phyloP scores from a whole-genome alignment of 2,329 filamentous ascomycete genomes.

The Sclerotinia borealis region DNA sequence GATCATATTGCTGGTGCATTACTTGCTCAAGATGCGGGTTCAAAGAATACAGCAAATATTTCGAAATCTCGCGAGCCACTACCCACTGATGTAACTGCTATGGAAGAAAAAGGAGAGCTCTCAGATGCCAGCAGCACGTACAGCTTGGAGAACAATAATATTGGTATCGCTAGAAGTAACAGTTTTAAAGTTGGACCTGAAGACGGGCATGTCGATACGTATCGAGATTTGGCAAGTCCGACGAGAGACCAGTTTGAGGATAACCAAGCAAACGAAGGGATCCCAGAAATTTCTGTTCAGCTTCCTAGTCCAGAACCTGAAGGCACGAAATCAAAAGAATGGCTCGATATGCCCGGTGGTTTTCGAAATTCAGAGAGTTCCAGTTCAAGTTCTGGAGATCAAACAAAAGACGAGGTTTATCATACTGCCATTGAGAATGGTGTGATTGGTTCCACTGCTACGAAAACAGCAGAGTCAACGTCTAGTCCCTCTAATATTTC shows the following conservation, averaged over 20 bases:
- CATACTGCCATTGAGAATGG: constrained; percentile 13
- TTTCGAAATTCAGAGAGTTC: constrained; percentile 42
- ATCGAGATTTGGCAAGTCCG: constrained; percentile 15
- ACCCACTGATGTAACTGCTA: constrained; percentile 63
- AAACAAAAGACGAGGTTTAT: constrained; percentile 12
- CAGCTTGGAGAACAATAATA: constrained; percentile 23
- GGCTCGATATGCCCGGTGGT: constrained; percentile 45
- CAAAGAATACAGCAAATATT: constrained; percentile 50
- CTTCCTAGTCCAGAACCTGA: constrained; percentile 42
- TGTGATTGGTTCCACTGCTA: constrained; percentile 19
- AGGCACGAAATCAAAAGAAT: constrained; percentile 30
- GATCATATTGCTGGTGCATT: constrained; percentile 54
- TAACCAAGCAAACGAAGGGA: constrained; percentile 14
- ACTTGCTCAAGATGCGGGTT: constrained; percentile 47
- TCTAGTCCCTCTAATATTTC: constrained; percentile 9
- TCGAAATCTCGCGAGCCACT: constrained; percentile 57
- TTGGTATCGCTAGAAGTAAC: constrained; percentile 15
- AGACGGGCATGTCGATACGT: constrained; percentile 15
- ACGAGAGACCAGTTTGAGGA: constrained; percentile 5
- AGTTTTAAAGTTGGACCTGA: constrained; percentile 20
- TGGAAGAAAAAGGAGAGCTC: constrained; percentile 58
- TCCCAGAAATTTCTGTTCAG: constrained; percentile 41
- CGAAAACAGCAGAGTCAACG: constrained; percentile 19
- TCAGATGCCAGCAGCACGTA: constrained; percentile 48
- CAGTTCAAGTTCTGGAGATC: constrained; percentile 20